Evolutionary conservation across 2,329 filamentous ascomycete genomes (phyloP), one percentile per base, ranked within the genome.

Genomic region (Fusarium longipes): DNA sequence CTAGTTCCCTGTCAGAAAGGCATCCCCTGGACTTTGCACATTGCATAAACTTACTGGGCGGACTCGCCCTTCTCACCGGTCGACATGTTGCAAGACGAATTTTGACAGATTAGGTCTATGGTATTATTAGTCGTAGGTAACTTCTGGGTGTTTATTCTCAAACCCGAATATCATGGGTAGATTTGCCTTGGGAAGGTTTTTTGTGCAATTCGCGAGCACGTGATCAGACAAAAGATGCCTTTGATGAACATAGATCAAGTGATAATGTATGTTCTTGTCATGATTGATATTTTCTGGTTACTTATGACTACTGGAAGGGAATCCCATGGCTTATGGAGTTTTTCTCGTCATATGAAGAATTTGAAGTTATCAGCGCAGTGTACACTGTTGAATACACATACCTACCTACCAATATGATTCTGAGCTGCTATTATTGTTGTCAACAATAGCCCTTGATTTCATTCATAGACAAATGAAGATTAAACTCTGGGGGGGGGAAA

Each of bases 1-100:
- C 87, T 88, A 55, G 32, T 32, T 36, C 22, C n/a, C 11, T 33
- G 44, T 73, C 53, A 73, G 62, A 24, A 48, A 30, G 36, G 39
- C 32, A 62, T 72, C 72, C 67, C 58, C 64, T 71, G 47, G 63
- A 72, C 67, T 25, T 17, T 49, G 17, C 18, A 18, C 8, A 52
- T 18, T 20, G 25, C 24, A 22, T 39, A 20, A 42, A 65, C 72
- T 47, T 49, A 74, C 72, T 74, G 72, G 50, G 61, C 54, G 18
- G 71, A 70, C 25, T 66, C 66, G 40, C 62, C 66, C 49, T 40
- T 57, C 8, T 56, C 58, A n/a, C 45, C 56, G 22, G 64, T 51
- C 6, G 58, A 68, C 72, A 74, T 74, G 35, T 29, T 35, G 20
- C 7, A 20, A 20, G 3, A 27, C 9, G 15, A 35, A 1, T 29